Percentiles rank a stretch among this genome's conserved stretches.
Conservation (phyloP, 2,329 filamentous ascomycete species). For the Phialophora chinensis region DNA sequence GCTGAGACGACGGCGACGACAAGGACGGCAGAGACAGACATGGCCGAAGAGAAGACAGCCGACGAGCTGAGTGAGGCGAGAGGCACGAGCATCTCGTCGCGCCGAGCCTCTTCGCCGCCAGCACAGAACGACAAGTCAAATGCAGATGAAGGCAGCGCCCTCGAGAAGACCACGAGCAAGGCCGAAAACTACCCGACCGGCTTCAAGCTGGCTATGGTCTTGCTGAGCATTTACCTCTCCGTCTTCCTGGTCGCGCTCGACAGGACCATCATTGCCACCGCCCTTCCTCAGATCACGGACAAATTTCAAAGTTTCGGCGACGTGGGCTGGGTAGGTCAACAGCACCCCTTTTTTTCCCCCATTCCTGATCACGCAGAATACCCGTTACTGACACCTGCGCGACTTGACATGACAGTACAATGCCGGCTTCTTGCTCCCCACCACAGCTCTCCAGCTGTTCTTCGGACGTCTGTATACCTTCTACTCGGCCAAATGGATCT, state of each 20-base stretch:
- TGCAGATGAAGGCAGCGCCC: not conserved
- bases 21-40: not conserved
- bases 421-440: slow-evolving; percentile 13
- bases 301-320: slow-evolving; percentile 55
- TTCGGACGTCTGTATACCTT: slow-evolving; percentile 54
- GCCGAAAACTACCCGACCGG: slow-evolving; percentile 19
- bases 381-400: not conserved
- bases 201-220: slow-evolving; percentile 1
- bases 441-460: slow-evolving; percentile 47
- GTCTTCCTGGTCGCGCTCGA: slow-evolving; percentile 25
- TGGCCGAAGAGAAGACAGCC: not conserved
- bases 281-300: slow-evolving; percentile 56
- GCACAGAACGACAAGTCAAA: not conserved
- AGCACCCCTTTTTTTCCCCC: slow-evolving; percentile 51
- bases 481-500: slow-evolving; percentile 53
- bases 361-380: not conserved
- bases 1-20: not conserved
- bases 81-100: not conserved
- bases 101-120: not conserved
- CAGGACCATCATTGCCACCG: slow-evolving; percentile 50
- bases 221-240: slow-evolving; percentile 17
- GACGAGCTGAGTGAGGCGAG: not conserved
- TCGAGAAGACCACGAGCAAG: slow-evolving; percentile 17
- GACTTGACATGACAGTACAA: slow-evolving; percentile 9
- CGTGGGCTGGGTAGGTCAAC: slow-evolving; percentile 56